A percentile compares a stretch with the other conserved stretches of the same genome.
Conservation (phyloP, 164 flowering plant species). For the Chimonanthus praecox region DNA sequence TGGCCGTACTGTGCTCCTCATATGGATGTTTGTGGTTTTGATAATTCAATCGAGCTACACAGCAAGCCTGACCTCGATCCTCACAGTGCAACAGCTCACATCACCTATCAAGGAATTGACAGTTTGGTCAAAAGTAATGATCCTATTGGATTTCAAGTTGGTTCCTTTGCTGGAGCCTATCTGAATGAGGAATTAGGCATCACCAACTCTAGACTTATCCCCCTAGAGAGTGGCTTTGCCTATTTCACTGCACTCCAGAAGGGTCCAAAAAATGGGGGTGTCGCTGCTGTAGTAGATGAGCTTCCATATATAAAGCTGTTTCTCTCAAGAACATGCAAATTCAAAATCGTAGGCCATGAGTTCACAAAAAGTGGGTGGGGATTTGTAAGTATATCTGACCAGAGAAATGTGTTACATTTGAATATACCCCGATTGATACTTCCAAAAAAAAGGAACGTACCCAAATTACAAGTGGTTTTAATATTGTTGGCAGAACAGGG, state of each 20-base stretch:
- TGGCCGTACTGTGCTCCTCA: constrained; percentile 29
- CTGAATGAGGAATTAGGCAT: constrained; percentile 38
- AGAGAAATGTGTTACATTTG: background rate
- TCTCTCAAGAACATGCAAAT: constrained; percentile 43
- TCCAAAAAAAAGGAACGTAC: no score
- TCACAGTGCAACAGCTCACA: constrained; percentile 36
- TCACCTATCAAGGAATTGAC: constrained; percentile 52
- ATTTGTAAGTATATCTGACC: constrained; percentile 42
- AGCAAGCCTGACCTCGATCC: constrained; percentile 42
- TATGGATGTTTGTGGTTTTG: constrained; percentile 39
- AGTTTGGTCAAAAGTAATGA: constrained; percentile 30
- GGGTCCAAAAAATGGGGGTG: constrained; percentile 35
- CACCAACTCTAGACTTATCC: constrained; percentile 34
- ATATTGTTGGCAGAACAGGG: no score
- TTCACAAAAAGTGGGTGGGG: constrained; percentile 66
- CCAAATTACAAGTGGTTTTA: no score
- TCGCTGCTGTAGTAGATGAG: constrained; percentile 56
- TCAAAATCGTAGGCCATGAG: constrained; percentile 37
- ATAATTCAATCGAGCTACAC: constrained; percentile 40
- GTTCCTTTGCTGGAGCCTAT: constrained; percentile 48
- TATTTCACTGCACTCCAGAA: constrained; percentile 33
- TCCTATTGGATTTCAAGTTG: constrained; percentile 47
- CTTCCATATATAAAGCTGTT: constrained; percentile 49
- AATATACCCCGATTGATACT: background rate
- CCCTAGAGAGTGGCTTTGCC: constrained; percentile 44